Evolutionary conservation across 2,329 filamentous ascomycete species (phyloP).

Genomic region (Fusarium sp.): DNA sequence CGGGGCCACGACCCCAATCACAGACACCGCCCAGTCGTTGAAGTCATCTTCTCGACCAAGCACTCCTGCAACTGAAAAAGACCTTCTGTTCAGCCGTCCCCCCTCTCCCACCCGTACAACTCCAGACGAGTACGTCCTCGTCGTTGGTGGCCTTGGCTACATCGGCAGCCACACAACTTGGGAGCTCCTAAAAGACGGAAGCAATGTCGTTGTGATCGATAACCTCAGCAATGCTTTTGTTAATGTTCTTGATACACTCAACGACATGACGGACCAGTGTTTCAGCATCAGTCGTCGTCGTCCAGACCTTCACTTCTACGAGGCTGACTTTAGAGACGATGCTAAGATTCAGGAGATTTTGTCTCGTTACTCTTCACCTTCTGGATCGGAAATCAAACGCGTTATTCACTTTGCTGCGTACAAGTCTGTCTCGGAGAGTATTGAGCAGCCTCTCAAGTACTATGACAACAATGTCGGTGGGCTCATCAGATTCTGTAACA

Average conservation of each 20-base stretch:
- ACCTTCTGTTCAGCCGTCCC: not conserved
- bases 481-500: constrained; percentile 63
- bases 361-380: not conserved
- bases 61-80: not conserved
- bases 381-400: constrained; percentile 35
- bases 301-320: constrained; percentile 3
- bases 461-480: constrained; percentile 75
- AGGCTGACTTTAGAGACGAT: constrained; percentile 2
- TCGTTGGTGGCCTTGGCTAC: constrained; percentile 7
- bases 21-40: not conserved
- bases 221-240: constrained; percentile 3
- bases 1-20: not conserved
- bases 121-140: not conserved
- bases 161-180: constrained; percentile 4
- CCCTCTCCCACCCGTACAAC: not conserved
- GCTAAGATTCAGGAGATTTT: not conserved
- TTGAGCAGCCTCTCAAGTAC: constrained; percentile 67
- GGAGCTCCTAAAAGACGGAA: not conserved
- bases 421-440: constrained; percentile 73
- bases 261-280: not conserved
- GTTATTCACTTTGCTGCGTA: constrained; percentile 77
- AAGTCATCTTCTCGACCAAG: not conserved
- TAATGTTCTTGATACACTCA: not conserved
- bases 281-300: not conserved
- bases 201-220: not conserved